Base-by-base conservation (phyloP, 2,329 filamentous ascomycete species). In the Cadophora sp. region DNA sequence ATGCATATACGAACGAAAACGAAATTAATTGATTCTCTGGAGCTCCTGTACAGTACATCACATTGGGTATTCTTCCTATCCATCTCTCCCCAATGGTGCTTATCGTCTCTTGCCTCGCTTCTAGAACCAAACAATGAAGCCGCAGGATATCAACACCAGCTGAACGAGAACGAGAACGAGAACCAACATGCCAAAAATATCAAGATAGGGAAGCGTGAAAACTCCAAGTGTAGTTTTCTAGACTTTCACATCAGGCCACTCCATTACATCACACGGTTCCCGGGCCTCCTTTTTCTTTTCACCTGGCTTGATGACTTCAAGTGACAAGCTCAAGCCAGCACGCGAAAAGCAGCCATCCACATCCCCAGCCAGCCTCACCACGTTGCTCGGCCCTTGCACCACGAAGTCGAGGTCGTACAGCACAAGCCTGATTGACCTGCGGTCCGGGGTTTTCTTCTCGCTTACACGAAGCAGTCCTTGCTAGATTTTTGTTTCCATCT, bases 1-100 rank as follows among this genome's bases (percentile, higher is more conserved):
- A 26, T 59, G 56, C 56, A 59, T 40, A 59, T 43, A 43, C 56
- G 56, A n/a, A n/a, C n/a, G n/a, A n/a, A n/a, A n/a, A n/a, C n/a
- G n/a, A n/a, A n/a, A n/a, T n/a, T n/a, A n/a, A n/a, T n/a, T n/a
- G n/a, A n/a, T n/a, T n/a, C n/a, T n/a, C n/a, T n/a, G n/a, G n/a
- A 59, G 26, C 24, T 26, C 12, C n/a, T 26, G 31, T 34, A 59
- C 1, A 16, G 56, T 43, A 40, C 22, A 43, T 43, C 56, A 19
- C 56, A 27, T 26, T n/a, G 22, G n/a, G 22, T 48, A 9, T 3
- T 48, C 19, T 22, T 48, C 43, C 3, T 58, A 37, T 37, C 27
- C 29, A 22, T 34, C n/a, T 7, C 26, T 24, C n/a, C n/a, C n/a
- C n/a, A n/a, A n/a, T n/a, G n/a, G n/a, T n/a, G n/a, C n/a, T n/a